Percentiles rank a stretch among this genome's conserved stretches.
These are phyloP conservation scores for Dryadomyces quercus-mongolicae DNA, from an alignment of 2,329 filamentous ascomycete genomes.

Conservation along the genomic window DNA sequence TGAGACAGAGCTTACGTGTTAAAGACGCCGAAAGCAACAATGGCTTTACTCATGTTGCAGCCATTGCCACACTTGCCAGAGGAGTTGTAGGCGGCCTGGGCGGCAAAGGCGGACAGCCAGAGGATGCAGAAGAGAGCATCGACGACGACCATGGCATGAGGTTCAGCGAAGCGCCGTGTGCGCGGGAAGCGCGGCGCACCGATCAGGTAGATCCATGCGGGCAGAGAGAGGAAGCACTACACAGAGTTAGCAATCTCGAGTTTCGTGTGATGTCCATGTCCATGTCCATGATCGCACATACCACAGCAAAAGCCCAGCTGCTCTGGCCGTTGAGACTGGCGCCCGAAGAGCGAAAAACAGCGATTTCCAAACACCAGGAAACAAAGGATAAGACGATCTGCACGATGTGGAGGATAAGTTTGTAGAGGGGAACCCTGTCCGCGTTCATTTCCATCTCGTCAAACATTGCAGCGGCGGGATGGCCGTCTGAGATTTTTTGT, in stretches of 20 bases:
- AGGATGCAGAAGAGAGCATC: conserved; percentile 47
- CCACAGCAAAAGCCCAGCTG: conserved; percentile 53
- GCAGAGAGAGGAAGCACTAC: conserved; percentile 53
- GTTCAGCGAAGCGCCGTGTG: conserved; percentile 48
- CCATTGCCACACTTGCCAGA: conserved; percentile 39
- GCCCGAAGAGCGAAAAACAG: conserved; percentile 38
- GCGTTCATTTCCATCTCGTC: conserved; percentile 39
- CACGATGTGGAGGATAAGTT: conserved; percentile 42
- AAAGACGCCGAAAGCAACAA: conserved; percentile 51
- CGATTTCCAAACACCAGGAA: conserved; percentile 47
- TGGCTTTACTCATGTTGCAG: conserved; percentile 49
- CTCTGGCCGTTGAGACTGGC: conserved; percentile 42
- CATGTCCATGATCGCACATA: no score
- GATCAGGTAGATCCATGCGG: conserved; percentile 52
- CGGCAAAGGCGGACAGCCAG: conserved; percentile 56
- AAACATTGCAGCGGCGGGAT: conserved; percentile 21
- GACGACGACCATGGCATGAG: conserved; percentile 46
- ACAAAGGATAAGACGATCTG: conserved; percentile 44
- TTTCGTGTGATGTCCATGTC: no score
- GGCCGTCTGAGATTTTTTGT: not conserved
- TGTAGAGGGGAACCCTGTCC: conserved; percentile 40
- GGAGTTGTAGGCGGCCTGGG: conserved; percentile 52
- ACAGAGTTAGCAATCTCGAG: not conserved
- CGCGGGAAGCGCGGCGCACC: conserved; percentile 53
- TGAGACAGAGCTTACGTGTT: conserved; percentile 36